Evolutionary conservation across 106 monocot species (phyloP), one percentile per base, ranked within the genome.

Genomic region (Iris macrosiphon): DNA sequence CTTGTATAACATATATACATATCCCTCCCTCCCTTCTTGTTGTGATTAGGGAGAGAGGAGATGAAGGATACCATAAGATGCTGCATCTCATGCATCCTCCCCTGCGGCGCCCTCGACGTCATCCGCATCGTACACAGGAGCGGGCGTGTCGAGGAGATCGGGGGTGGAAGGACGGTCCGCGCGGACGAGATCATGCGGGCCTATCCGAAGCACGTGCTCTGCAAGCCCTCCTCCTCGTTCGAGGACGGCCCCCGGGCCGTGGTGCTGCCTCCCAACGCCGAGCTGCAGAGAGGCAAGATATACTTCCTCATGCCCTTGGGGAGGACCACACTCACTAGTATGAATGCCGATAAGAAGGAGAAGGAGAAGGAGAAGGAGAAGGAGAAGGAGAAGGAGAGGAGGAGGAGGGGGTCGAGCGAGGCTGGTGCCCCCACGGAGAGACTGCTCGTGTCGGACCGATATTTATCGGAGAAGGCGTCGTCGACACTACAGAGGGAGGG

Each of bases 21-120:
- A n/a, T n/a, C n/a, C n/a, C n/a, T n/a, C n/a, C n/a, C n/a, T n/a
- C n/a, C n/a, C n/a, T n/a, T n/a, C n/a, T n/a, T n/a, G n/a, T n/a
- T n/a, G 63, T 37, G 34, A 38, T 22, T 20, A 16, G 31, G 31
- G 54, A 34, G 11, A n/a, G n/a, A n/a, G 27, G 10, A 3, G 0
- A 77, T 77, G 76, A 89, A 75, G 72, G 82, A 96, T 3, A 69
- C 76, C 30, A 82, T 96, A 67, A 50, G 77, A 48, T 96, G 95
- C 59, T 96, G 85, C 85, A 85, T 96, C 63, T 72, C 95, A 9
- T 96, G 95, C 89, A 83, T 96, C 63, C 77, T 96, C 1, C 95
- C 95, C 13, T 89, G 89, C 67, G 95, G 95, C 18, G 78, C 85
- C 28, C 81, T 95, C 26, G 95, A 95, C 68, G 95, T 89, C 24